phyloP scores from a whole-genome alignment of 306 rosid genomes.

The Vachellia collinsii region DNA sequence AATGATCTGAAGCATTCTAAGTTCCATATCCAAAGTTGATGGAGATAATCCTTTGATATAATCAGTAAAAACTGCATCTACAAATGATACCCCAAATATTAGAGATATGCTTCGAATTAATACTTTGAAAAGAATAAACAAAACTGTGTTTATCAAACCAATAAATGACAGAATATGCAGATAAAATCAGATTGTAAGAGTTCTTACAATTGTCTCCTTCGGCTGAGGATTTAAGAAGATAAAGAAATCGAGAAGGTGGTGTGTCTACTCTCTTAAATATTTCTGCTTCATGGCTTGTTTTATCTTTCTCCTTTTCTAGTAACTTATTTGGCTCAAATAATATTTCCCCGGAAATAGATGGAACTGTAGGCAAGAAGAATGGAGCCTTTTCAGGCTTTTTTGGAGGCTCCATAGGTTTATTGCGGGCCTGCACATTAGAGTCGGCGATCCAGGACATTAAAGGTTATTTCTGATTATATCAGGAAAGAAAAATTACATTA shows the following conservation, averaged over 20 bases:
- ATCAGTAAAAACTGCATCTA: slow-evolving; percentile 83
- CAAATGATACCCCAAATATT: slow-evolving; percentile 27
- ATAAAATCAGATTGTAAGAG: slow-evolving; percentile 20
- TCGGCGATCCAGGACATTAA: slow-evolving; percentile 28
- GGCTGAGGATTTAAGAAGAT: slow-evolving; percentile 65
- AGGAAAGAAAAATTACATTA: slow-evolving; percentile 14
- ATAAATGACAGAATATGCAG: slow-evolving; percentile 11
- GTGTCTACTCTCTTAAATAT: slow-evolving; percentile 42
- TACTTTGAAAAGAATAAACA: not conserved
- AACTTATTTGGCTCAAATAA: slow-evolving; percentile 66
- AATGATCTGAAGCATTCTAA: slow-evolving; percentile 82
- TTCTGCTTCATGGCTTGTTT: slow-evolving; percentile 39
- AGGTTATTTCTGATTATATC: not conserved
- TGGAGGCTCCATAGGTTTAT: slow-evolving; percentile 92
- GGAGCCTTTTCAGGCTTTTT: slow-evolving; percentile 97
- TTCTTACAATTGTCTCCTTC: slow-evolving; percentile 64
- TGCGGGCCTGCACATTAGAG: slow-evolving; percentile 67
- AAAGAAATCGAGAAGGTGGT: slow-evolving; percentile 57
- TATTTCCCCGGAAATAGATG: slow-evolving; percentile 87
- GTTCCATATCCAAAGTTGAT: slow-evolving; percentile 86
- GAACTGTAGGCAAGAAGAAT: slow-evolving; percentile 89
- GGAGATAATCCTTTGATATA: slow-evolving; percentile 79
- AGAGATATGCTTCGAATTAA: slow-evolving; percentile 16
- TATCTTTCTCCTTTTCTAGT: slow-evolving; percentile 46
- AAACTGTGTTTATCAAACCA: not conserved